Base-by-base conservation (phyloP, 352 stramenopile genomes). In the Phytophthora ohioensis region DNA sequence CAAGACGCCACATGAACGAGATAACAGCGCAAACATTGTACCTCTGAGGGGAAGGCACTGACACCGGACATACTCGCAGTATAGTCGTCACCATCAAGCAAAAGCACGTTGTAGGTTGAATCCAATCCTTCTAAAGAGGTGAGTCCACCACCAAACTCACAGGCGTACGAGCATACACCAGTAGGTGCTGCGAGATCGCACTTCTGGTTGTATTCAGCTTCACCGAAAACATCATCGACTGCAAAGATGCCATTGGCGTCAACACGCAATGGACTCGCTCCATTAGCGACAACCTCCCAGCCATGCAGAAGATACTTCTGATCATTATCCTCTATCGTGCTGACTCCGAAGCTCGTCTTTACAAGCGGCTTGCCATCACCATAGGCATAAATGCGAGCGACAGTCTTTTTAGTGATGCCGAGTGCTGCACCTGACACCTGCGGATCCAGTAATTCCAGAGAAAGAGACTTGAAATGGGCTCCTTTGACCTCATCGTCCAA, bases 341-440 rank as follows among this genome's bases (percentile, higher is more conserved):
- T 52, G 4, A 34, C 10, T 7, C 60, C 54, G 46, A 93, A 92
- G 2, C 43, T 78, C 12, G 74, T 73, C 5, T 54, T 59, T 12
- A 57, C 63, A 9, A 90, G 62, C 2, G 57, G 39, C 0, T 30
- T 13, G 21, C 78, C 83, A 11, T 89, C 80, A 11, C 73, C 76
- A 21, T 84, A 93, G 57, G 91, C 84, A 15, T 85, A 93, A n/a
- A 93, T 85, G 0, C 80, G 81, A 39, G 91, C 51, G 0, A 57
- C 69, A 8, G 75, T 80, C 46, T 73, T 39, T 30, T 75, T 62
- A 2, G 68, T 80, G 8, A 59, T 60, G 0, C 84, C 86, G 4
- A 91, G 45, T 2, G 69, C 45, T 42, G 75, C 52, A 10, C 75
- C 73, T 3, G 69, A 13, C 0, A 51, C 76, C 7, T 67, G 57